Conservation (phyloP, 129 eudicot genomes). For the Helianthus tuberosus region DNA sequence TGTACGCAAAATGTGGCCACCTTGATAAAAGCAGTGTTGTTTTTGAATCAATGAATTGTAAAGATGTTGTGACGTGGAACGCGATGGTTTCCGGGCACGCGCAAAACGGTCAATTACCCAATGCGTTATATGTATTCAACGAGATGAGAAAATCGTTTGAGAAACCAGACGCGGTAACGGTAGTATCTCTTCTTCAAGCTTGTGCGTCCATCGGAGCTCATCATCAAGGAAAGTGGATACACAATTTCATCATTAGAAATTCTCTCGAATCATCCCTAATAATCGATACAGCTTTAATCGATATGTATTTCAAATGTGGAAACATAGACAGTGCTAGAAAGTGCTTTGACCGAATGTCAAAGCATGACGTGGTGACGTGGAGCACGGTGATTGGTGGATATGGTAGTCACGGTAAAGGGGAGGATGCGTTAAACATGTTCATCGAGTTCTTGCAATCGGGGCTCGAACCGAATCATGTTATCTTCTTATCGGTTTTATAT, state of each 20-base stretch:
- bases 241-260: conserved; percentile 59
- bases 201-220: conserved; percentile 93
- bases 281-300: conserved; percentile 79
- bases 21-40: conserved; percentile 48
- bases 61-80: conserved; percentile 89
- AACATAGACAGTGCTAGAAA: conserved; percentile 61
- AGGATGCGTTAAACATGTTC: conserved; percentile 67
- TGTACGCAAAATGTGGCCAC: conserved; percentile 77
- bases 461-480: conserved; percentile 65
- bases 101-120: conserved; percentile 60
- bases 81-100: conserved; percentile 79
- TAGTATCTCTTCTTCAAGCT: conserved; percentile 78
- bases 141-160: conserved; percentile 66
- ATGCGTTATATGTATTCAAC: conserved; percentile 54
- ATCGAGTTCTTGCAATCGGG: conserved; percentile 47
- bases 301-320: conserved; percentile 95
- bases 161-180: conserved; percentile 75
- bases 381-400: conserved; percentile 80
- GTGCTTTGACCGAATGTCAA: conserved; percentile 71
- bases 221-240: conserved; percentile 84
- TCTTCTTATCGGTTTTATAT: conserved; percentile 60
- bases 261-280: conserved; percentile 48
- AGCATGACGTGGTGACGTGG: conserved; percentile 81
- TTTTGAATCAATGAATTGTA: conserved; percentile 59
- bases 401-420: conserved; percentile 93